Percentiles rank a stretch among this genome's conserved stretches.
Conservation (phyloP, 306 rosid genomes). For the Castanopsis chinensis region DNA sequence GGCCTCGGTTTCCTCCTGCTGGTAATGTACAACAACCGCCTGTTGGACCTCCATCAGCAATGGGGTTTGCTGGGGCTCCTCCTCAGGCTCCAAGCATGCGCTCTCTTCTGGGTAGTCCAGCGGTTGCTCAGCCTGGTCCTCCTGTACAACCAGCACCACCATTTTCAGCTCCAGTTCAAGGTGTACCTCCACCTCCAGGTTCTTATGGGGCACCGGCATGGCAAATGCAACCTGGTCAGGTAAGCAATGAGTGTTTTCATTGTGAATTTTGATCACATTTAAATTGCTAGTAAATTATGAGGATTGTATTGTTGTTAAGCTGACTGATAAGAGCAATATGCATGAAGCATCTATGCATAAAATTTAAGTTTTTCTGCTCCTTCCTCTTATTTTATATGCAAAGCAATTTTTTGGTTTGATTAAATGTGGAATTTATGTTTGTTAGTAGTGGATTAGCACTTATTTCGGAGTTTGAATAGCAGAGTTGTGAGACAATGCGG, state of each 20-base stretch:
- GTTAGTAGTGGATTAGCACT: background rate
- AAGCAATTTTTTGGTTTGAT: background rate
- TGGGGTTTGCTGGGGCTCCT: constrained; percentile 32
- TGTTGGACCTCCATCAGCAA: constrained; percentile 53
- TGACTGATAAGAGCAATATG: constrained; percentile 6
- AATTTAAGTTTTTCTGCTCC: background rate
- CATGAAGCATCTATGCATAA: background rate
- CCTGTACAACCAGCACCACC: constrained; percentile 61
- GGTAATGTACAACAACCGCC: constrained; percentile 42
- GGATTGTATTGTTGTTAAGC: constrained; percentile 7
- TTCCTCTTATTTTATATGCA: background rate
- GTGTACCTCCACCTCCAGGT: constrained; percentile 47
- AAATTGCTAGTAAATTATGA: background rate
- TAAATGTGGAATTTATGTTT: background rate
- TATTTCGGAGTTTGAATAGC: background rate
- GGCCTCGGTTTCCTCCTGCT: constrained; percentile 57
- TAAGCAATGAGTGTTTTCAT: constrained; percentile 21
- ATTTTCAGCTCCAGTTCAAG: constrained; percentile 53
- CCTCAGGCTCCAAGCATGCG: constrained; percentile 36
- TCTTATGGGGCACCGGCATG: constrained; percentile 71
- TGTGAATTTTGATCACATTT: background rate
- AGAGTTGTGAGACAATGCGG: background rate
- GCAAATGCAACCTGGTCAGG: constrained; percentile 83
- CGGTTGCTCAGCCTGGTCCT: constrained; percentile 45
- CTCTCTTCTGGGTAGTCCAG: constrained; percentile 27